Conservation (phyloP, 2,329 filamentous ascomycete species). For the Lachnellula cervina region DNA sequence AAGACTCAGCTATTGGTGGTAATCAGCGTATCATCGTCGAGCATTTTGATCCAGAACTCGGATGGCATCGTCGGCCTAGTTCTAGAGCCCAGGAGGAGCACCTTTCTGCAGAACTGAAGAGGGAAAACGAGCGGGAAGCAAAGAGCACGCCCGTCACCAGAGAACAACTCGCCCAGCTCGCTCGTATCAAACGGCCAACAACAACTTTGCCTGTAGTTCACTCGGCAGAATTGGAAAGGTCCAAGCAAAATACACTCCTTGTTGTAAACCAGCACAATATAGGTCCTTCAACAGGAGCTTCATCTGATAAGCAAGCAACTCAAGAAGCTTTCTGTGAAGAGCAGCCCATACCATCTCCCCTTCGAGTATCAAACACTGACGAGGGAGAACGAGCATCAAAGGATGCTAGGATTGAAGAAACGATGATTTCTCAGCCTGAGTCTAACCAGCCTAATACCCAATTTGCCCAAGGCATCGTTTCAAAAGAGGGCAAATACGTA, state of each 20-base stretch:
- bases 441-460: not conserved
- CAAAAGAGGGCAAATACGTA: not conserved
- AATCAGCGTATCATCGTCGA: conserved; percentile 7
- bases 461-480: not conserved
- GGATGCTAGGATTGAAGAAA: not conserved
- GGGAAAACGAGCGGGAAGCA: not conserved
- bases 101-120: not conserved
- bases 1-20: not conserved
- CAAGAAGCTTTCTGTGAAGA: not conserved
- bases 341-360: not conserved
- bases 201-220: conserved; percentile 18
- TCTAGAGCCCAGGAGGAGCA: not conserved
- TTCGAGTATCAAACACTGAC: not conserved
- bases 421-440: not conserved
- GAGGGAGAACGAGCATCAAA: not conserved
- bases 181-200: conserved; percentile 23
- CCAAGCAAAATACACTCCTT: not conserved
- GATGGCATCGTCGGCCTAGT: conserved; percentile 11
- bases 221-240: not conserved
- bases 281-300: not conserved
- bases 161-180: conserved; percentile 20
- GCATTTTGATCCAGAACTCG: conserved; percentile 13
- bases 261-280: not conserved
- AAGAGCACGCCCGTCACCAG: conserved; percentile 13
- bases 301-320: too few relatives aligned